A percentile compares a stretch with the other conserved stretches of the same genome.
These are phyloP conservation scores for Quercus tomentella DNA, from an alignment of 331 rosid genomes.

Conservation along the genomic window DNA sequence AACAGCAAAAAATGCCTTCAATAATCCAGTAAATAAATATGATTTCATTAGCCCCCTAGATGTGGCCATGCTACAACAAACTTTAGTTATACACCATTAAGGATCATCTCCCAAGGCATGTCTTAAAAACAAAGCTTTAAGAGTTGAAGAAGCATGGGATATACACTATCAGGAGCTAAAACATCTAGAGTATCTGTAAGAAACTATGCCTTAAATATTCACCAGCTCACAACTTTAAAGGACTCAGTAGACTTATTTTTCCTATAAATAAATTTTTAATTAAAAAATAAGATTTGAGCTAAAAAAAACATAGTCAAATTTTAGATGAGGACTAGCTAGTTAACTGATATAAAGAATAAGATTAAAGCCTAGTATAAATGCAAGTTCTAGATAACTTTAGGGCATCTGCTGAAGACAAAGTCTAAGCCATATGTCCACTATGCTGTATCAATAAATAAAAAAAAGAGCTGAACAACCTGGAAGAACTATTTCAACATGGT, in stretches of 20 bases:
- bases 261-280: neutral
- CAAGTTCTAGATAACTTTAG: neutral
- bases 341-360: neutral
- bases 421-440: neutral
- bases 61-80: neutral
- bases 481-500: neutral
- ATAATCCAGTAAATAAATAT: conserved; percentile 2
- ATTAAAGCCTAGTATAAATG: neutral
- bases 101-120: conserved; percentile 1
- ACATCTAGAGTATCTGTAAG: neutral
- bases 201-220: neutral
- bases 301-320: neutral
- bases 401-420: neutral
- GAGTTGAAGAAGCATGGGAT: neutral
- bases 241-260: neutral
- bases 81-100: conserved; percentile 10
- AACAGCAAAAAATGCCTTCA: neutral
- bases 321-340: neutral
- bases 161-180: neutral
- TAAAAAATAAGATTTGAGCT: neutral
- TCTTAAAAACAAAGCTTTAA: neutral
- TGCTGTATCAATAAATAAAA: neutral
- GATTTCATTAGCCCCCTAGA: neutral
- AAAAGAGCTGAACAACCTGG: neutral
- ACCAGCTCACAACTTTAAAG: neutral